Evolutionary conservation across 495 filamentous ascomycete genomes (phyloP), one percentile per base, ranked within the genome.

Genomic region (Annulohypoxylon nitens): DNA sequence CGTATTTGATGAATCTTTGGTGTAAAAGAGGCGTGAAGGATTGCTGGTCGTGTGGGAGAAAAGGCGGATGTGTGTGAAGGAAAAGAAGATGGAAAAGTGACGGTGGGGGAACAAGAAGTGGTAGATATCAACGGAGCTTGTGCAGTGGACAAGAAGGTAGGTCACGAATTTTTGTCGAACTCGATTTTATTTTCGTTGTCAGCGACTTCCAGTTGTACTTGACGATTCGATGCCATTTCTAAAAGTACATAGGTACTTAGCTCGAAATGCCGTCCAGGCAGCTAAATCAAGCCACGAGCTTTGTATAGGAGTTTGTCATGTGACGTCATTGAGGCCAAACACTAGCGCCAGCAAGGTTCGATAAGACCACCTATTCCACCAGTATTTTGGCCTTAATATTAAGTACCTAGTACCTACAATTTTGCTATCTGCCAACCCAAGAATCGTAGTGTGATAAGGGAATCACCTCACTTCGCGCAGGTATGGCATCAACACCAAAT

Each of bases 401-500:
- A 36, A 11, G 11, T 41, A 41, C 37, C 37, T 41, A 41, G 34
- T 36, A 36, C 34, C 34, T 39, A 39, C 11, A 11, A 39, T 7
- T 10, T 11, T 39, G 0, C 36, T 9, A 39, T 39, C 4, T 39
- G 12, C 14, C 11, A 47, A 18, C 18, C 16, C 4, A 47, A 16
- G 12, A 20, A 20, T 20, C 5, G 43, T 1, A 9, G 16, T 47
- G 30, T 18, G 48, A 51, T 43, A 54, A 25, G 53, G 55, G 47
- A 7, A 61, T 73, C 65, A 73, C 70, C 70, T 73, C 70, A 69
- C 61, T 47, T 54, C 10, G n/a, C 37, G 33, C 64, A 64, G 30
- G 41, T 58, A 69, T 73, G 70, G 70, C 70, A 68, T 73, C 70
- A 73, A 68, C 58, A 45, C 64, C 51, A 67, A 20, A 61, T 73